Evolutionary conservation across 768 basidiomycete species (phyloP).

Genomic region (Psilocybe subaeruginosa): DNA sequence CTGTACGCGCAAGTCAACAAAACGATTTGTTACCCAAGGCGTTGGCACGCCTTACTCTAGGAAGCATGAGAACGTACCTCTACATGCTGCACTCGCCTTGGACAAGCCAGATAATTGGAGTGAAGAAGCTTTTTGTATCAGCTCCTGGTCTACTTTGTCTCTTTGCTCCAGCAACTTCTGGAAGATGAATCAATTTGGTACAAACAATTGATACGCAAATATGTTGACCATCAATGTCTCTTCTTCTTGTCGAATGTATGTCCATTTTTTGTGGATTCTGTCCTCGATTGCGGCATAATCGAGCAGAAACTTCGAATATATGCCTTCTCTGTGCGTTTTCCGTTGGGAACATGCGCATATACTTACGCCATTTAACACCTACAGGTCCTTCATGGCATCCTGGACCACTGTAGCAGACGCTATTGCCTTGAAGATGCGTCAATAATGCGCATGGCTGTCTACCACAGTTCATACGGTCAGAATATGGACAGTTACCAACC

Average conservation of each 20-base stretch:
- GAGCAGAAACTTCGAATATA: slow-evolving; percentile 17
- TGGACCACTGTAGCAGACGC: slow-evolving; percentile 8
- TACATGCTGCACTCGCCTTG: slow-evolving; percentile 18
- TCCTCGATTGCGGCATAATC: slow-evolving; percentile 24
- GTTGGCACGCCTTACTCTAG: background rate
- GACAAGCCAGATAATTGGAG: slow-evolving; percentile 14
- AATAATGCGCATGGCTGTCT: background rate
- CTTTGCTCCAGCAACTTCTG: slow-evolving; percentile 16
- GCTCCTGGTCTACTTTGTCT: slow-evolving; percentile 13
- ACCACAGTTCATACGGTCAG: background rate
- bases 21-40: background rate
- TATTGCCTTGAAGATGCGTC: background rate
- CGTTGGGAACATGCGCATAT: slow-evolving; percentile 7
- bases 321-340: slow-evolving; percentile 13
- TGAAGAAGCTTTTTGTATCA: background rate
- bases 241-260: slow-evolving; percentile 13
- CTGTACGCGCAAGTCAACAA: background rate
- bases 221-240: slow-evolving; percentile 12
- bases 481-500: slow-evolving; percentile 2
- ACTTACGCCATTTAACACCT: slow-evolving; percentile 1
- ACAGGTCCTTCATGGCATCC: slow-evolving; percentile 19
- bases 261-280: slow-evolving; percentile 21
- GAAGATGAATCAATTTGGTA: background rate
- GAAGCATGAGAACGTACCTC: slow-evolving; percentile 9
- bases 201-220: background rate